Evolutionary conservation across 116 monocot species (phyloP), one percentile per base, ranked within the genome.

Genomic region (Cymodocea nodosa): DNA sequence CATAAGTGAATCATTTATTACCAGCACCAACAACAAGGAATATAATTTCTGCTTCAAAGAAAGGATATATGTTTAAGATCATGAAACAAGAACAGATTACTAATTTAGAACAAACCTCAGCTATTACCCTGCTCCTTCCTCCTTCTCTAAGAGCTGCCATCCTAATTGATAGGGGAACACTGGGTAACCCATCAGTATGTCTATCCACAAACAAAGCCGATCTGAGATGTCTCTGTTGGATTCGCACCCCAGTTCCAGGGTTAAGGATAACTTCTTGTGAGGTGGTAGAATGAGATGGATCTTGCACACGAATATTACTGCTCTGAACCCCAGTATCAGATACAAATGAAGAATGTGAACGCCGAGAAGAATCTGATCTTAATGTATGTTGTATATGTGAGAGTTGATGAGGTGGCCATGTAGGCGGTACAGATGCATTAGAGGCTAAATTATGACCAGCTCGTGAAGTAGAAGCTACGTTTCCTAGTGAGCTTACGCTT

Each of bases 91-190:
- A 44, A 44, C 44, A 44, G 11, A 11, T 44, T 6, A 44, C 9
- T 36, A 14, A 11, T 62, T 62, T 39, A 24, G 23, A 59, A 51
- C 69, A 63, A 78, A 81, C 85, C 85, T 81, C 81, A 17, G 84
- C 75, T 64, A 83, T 57, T 66, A 82, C 68, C 66, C 83, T 81
- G 66, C 78, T 74, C 70, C 87, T 73, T 50, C 81, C 30, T 30
- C 30, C 79, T 50, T 86, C 86, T 69, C 79, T 74, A 23, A 76
- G 20, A 52, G 75, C 25, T 52, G 75, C 39, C 60, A 52, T 74
- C 39, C 81, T 67, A 30, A 30, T 30, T 30, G 30, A 30, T 30
- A 30, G 30, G 30, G 30, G 30, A 57, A 59, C 55, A 57, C 75
- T 74, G 8, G 52, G n/a, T 35, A 62, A 23, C 49, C 69, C 70